These are phyloP conservation scores for Solanum ossicruentum DNA, from an alignment of 257 asterid species.

Conservation along the genomic window DNA sequence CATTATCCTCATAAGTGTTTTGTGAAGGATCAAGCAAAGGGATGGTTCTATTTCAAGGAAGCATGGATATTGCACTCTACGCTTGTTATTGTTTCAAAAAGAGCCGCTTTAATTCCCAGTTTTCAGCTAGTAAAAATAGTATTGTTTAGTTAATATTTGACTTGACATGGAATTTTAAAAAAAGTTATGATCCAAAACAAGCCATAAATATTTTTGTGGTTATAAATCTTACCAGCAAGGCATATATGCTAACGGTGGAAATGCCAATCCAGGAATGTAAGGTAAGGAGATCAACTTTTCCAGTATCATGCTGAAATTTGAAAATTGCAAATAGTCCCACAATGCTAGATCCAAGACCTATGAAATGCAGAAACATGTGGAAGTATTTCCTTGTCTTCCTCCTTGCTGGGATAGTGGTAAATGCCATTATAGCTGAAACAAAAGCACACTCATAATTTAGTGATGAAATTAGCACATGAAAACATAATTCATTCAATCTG, in stretches of 20 bases:
- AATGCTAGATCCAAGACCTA: background rate
- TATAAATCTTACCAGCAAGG: background rate
- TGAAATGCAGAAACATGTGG: background rate
- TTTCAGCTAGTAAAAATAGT: too few species aligned
- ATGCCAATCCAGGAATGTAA: conserved; percentile 2
- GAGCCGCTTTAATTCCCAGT: too few species aligned
- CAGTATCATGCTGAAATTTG: background rate
- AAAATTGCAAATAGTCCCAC: background rate
- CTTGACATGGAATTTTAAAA: too few species aligned
- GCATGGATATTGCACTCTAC: too few species aligned
- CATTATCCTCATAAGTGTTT: too few species aligned
- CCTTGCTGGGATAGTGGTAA: background rate
- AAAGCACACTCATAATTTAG: background rate
- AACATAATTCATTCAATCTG: background rate
- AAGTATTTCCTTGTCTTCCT: background rate
- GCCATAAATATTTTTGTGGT: too few species aligned
- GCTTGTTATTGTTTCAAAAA: too few species aligned
- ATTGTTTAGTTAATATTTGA: too few species aligned
- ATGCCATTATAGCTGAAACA: background rate
- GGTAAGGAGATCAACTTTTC: background rate
- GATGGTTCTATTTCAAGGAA: too few species aligned
- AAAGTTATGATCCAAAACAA: too few species aligned
- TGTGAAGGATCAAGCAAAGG: too few species aligned
- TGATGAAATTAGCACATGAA: background rate
- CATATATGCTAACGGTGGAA: background rate